Evolutionary conservation across 352 stramenopile genomes (phyloP).

Genomic region (Pythium dissotocum): DNA sequence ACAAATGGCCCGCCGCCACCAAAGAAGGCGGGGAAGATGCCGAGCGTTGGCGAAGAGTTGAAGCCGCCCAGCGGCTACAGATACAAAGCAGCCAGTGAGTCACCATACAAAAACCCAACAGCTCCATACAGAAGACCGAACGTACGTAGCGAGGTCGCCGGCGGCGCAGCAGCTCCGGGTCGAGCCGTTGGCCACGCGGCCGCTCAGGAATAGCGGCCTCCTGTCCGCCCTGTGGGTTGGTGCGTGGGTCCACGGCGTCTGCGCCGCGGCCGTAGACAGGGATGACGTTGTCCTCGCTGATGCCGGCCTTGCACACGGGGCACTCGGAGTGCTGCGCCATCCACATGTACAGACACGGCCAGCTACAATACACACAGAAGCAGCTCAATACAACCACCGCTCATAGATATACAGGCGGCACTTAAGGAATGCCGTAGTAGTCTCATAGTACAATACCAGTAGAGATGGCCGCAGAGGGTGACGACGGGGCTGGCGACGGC

Average conservation of each 20-base stretch:
- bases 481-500: conserved; percentile 85
- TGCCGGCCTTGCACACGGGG: conserved; percentile 90
- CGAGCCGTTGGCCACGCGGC: conserved; percentile 60
- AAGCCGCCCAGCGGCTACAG: conserved; percentile 23
- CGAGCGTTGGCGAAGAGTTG: conserved; percentile 65
- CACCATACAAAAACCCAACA: no score
- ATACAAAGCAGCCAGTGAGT: neutral
- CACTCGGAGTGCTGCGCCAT: conserved; percentile 83
- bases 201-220: conserved; percentile 49
- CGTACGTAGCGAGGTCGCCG: conserved; percentile 50
- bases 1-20: conserved; percentile 46
- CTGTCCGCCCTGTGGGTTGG: conserved; percentile 8
- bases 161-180: conserved; percentile 59
- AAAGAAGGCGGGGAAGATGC: conserved; percentile 88
- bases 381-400: neutral
- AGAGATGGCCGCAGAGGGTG: conserved; percentile 89
- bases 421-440: conserved; percentile 5
- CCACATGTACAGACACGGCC: conserved; percentile 88
- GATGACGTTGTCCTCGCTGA: conserved; percentile 89
- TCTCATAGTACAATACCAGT: conserved; percentile 53
- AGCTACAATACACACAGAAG: conserved; percentile 33
- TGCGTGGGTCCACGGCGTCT: conserved; percentile 71
- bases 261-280: conserved; percentile 82
- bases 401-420: neutral
- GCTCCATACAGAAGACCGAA: neutral